Evolutionary conservation across 2,329 filamentous ascomycete species (phyloP).

Genomic region (Raffaelea ambrosiae): DNA sequence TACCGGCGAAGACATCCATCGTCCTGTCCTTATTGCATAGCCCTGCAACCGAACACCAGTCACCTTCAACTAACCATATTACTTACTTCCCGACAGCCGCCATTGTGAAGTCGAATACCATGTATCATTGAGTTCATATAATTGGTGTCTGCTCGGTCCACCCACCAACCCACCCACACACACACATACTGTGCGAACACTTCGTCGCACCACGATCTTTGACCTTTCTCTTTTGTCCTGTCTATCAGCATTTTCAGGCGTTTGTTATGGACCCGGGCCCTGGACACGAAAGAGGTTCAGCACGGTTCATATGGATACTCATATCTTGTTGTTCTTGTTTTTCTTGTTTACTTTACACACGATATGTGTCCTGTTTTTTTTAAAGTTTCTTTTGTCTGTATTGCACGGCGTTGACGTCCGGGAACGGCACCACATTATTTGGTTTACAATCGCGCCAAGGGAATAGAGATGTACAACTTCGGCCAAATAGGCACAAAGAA

Average conservation of each 20-base stretch:
- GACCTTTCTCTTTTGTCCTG: not conserved
- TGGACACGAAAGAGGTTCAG: not conserved
- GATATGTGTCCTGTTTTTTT: not conserved
- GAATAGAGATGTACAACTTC: conserved; percentile 11
- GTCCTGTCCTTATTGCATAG: not conserved
- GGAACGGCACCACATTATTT: not conserved
- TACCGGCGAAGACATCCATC: conserved; percentile 22
- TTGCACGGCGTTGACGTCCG: conserved; percentile 2
- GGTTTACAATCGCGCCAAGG: not conserved
- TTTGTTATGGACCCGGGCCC: conserved; percentile 5
- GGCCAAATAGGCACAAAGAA: conserved; percentile 4
- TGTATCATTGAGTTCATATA: too few species aligned
- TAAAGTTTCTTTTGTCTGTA: not conserved
- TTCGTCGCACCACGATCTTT: not conserved
- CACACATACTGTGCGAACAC: too few species aligned
- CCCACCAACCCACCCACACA: too few species aligned
- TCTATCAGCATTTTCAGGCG: conserved; percentile 18
- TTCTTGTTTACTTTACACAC: not conserved
- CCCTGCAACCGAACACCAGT: too few species aligned
- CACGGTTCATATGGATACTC: too few species aligned
- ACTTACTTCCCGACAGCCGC: too few species aligned
- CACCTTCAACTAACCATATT: too few species aligned
- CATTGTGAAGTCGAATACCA: too few species aligned
- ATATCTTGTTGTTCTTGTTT: not conserved
- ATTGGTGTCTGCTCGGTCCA: too few species aligned